Evolutionary conservation across 371 early-diverging fungal species (phyloP).

Genomic region (Mortierella sp.): DNA sequence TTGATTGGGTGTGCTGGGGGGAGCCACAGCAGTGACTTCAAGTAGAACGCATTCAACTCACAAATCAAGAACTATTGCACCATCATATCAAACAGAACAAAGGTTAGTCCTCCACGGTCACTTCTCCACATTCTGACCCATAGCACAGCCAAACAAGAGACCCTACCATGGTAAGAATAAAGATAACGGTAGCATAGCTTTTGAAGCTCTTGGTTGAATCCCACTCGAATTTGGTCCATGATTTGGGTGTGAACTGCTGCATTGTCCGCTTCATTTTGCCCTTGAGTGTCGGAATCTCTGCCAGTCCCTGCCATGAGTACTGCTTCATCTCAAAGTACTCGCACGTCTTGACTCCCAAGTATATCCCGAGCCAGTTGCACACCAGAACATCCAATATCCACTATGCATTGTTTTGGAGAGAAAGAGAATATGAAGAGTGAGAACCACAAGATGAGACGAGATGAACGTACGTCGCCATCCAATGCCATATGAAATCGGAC

Average conservation of each 20-base stretch:
- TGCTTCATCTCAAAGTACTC: slow-evolving; percentile 95
- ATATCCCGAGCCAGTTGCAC: slow-evolving; percentile 96
- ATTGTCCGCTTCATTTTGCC: slow-evolving; percentile 93
- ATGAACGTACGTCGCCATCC: background rate
- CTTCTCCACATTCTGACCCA: background rate
- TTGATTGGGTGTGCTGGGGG: slow-evolving; percentile 93
- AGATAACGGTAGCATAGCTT: slow-evolving; percentile 56
- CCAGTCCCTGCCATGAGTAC: slow-evolving; percentile 94
- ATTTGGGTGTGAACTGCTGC: slow-evolving; percentile 94
- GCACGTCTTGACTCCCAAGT: slow-evolving; percentile 95
- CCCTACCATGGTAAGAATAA: slow-evolving; percentile 55
- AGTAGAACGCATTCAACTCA: slow-evolving; percentile 95
- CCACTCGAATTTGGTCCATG: slow-evolving; percentile 96
- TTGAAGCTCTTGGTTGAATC: slow-evolving; percentile 61
- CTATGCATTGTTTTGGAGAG: slow-evolving; percentile 54
- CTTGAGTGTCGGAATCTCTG: slow-evolving; percentile 82
- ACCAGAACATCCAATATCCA: slow-evolving; percentile 96
- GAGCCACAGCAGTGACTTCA: slow-evolving; percentile 94
- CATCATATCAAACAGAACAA: slow-evolving; percentile 58
- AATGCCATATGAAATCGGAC: background rate
- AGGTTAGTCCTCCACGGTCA: background rate
- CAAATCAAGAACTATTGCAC: slow-evolving; percentile 80
- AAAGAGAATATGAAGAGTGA: background rate
- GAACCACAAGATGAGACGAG: background rate
- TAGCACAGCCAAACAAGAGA: background rate